Base-by-base conservation (phyloP, 768 basidiomycete species). In the Mycena epipterygia region DNA sequence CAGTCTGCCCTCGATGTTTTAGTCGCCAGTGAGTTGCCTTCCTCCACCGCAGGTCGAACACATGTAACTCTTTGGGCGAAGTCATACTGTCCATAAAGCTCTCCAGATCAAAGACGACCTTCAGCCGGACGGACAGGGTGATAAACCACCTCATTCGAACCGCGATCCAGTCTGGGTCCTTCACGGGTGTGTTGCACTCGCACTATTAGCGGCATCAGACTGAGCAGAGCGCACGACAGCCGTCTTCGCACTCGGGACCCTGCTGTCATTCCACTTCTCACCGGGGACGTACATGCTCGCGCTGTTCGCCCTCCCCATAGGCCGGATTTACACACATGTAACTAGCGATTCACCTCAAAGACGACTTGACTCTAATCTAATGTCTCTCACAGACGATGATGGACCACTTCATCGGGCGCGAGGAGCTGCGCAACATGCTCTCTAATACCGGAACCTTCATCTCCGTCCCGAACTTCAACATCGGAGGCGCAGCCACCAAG, bases 251-350 rank as follows among this genome's bases (percentile, higher is more conserved):
- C 41, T 66, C 53, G 55, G 53, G 0, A 46, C 52, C 19, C 41
- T 66, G 9, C 48, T 66, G 7, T 41, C 39, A 6, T 66, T 57
- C 42, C 52, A 30, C 4, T 57, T 57, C 42, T 33, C 35, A 5
- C 51, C 52, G 1, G 55, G 30, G 2, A 56, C 64, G 64, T 56
- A 56, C 39, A 57, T 66, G 39, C 2, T 66, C 27, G 41, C 30
- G 2, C 16, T 66, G 6, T 66, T 66, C 19, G 64, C 64, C 16
- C 53, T 66, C 39, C 64, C 64, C 42, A 66, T 66, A 14, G 64
- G 64, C 7, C 64, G 64, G 17, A 66, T 66, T 3, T 66, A 66
- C 55, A 66, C 64, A 5, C 64, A 66, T 35, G 64, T 66, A n/a
- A n/a, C n/a, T n/a, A n/a, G 46, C n/a, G 60, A 8, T 25, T 7